phyloP scores from a whole-genome alignment of 1,139 yeast genomes.

The Keqinozyma sinolaborantium region DNA sequence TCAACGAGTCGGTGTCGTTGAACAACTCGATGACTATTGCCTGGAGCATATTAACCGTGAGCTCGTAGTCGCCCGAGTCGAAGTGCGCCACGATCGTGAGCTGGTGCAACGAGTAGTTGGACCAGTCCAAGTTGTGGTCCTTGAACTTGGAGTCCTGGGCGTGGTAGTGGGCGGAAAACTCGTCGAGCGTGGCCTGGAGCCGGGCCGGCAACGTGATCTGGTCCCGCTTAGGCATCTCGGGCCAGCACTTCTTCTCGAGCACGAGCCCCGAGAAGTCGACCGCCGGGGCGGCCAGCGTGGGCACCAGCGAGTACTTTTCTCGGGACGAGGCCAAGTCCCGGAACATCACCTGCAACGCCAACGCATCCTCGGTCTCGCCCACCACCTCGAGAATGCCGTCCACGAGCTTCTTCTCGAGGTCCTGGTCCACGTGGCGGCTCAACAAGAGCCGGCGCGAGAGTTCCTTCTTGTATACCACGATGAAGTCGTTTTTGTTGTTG shows the following conservation, averaged over 20 bases:
- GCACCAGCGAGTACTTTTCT: slow-evolving; percentile 12
- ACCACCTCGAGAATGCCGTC: slow-evolving; percentile 20
- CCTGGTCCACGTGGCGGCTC: slow-evolving; percentile 17
- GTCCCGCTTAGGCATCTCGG: slow-evolving; percentile 33
- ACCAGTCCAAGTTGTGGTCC: slow-evolving; percentile 26
- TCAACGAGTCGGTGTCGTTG: slow-evolving; percentile 17
- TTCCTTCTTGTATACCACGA: slow-evolving; percentile 30
- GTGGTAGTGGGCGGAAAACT: slow-evolving; percentile 15
- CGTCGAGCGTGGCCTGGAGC: slow-evolving; percentile 12
- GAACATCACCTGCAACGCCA: slow-evolving; percentile 30
- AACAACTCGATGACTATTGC: slow-evolving; percentile 32
- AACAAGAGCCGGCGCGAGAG: slow-evolving; percentile 34
- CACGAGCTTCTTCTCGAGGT: slow-evolving; percentile 23
- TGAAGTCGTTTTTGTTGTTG: slow-evolving; percentile 31
- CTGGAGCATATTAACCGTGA: slow-evolving; percentile 35
- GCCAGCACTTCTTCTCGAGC: slow-evolving; percentile 38
- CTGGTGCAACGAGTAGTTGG: slow-evolving; percentile 32
- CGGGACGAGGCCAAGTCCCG: slow-evolving; percentile 24
- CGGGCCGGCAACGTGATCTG: slow-evolving; percentile 15
- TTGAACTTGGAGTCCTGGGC: slow-evolving; percentile 14
- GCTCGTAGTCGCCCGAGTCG: slow-evolving; percentile 27
- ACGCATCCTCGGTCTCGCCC: slow-evolving; percentile 34
- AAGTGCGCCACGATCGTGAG: slow-evolving; percentile 26
- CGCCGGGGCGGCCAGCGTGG: slow-evolving; percentile 4
- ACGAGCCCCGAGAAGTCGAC: slow-evolving; percentile 32